Percentiles rank a stretch among this genome's conserved stretches.
Evolutionary conservation across 768 basidiomycete genomes (phyloP).

Genomic region (Favolaschia claudopus): DNA sequence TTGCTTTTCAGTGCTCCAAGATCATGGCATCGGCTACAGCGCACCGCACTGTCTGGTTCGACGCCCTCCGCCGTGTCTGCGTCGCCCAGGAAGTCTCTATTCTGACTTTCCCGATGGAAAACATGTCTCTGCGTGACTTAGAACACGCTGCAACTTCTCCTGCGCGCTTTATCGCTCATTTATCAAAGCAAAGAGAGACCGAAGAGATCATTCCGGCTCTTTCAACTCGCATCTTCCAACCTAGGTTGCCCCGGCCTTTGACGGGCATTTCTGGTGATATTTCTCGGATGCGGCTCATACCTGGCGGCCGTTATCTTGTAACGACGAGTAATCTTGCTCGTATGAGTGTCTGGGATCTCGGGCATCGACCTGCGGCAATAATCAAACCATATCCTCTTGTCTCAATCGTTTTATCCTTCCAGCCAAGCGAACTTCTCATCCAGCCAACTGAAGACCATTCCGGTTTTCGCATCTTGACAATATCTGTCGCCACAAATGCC

Average conservation of each 20-base stretch:
- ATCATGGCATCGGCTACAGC: conserved; percentile 25
- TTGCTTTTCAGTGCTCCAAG: conserved; percentile 33
- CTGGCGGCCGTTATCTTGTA: conserved; percentile 41
- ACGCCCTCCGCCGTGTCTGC: conserved; percentile 33
- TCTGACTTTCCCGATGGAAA: conserved; percentile 33
- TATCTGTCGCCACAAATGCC: neutral
- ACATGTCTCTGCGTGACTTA: conserved; percentile 35
- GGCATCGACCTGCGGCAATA: conserved; percentile 21
- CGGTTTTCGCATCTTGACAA: conserved; percentile 1
- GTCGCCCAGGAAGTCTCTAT: conserved; percentile 24
- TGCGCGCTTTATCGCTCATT: conserved; percentile 25
- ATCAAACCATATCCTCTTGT: conserved; percentile 23
- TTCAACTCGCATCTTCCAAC: conserved; percentile 23
- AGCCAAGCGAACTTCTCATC: neutral
- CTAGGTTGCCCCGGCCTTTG: conserved; percentile 11
- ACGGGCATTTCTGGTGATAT: conserved; percentile 12
- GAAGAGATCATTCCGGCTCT: conserved; percentile 6
- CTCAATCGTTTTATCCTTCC: neutral
- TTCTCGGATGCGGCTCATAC: conserved; percentile 30
- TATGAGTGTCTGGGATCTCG: conserved; percentile 38
- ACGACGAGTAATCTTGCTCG: conserved; percentile 23
- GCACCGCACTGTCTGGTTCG: conserved; percentile 37
- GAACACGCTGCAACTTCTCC: conserved; percentile 36
- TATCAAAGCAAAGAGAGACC: neutral
- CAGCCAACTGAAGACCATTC: neutral